phyloP scores from a whole-genome alignment of 495 filamentous ascomycete genomes.

The Opeltia flavorubescens region DNA sequence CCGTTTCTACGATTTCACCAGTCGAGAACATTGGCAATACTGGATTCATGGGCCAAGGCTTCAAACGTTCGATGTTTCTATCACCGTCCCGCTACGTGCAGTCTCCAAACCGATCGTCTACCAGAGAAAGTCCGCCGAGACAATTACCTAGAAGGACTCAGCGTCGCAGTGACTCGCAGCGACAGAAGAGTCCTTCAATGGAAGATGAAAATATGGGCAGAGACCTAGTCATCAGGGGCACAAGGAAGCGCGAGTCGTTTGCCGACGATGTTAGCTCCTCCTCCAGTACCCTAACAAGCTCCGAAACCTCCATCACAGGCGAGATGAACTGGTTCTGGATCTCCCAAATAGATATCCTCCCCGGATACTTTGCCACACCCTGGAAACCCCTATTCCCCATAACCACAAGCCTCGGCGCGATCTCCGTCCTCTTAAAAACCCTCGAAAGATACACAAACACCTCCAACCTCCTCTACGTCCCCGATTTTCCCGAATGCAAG shows the following conservation, averaged over 20 bases:
- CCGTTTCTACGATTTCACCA: not conserved
- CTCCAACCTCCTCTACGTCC: not conserved
- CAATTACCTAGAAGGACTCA: not conserved
- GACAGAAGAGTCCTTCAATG: not conserved
- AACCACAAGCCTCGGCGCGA: not conserved
- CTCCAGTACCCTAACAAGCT: not conserved
- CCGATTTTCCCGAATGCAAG: not conserved
- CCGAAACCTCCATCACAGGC: not conserved
- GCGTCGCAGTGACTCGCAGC: not conserved
- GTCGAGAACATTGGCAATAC: not conserved
- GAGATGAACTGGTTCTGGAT: slow-evolving; percentile 3
- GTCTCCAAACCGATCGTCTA: not conserved
- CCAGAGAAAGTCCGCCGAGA: not conserved
- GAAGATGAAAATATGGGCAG: not conserved
- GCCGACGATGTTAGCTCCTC: not conserved
- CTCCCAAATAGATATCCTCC: slow-evolving; percentile 4
- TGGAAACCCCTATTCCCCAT: not conserved
- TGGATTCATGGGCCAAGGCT: too few relatives aligned
- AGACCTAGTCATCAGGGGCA: too few relatives aligned
- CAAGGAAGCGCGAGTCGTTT: too few relatives aligned
- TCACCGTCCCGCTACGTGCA: not conserved
- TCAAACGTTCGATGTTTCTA: not conserved
- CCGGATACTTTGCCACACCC: slow-evolving; percentile 4
- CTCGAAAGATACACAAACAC: not conserved
- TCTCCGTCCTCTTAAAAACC: not conserved